A percentile compares a stretch with the other conserved stretches of the same genome.
Evolutionary conservation across 352 stramenopile genomes (phyloP).

Genomic region (Halophytophthora polymorphica): DNA sequence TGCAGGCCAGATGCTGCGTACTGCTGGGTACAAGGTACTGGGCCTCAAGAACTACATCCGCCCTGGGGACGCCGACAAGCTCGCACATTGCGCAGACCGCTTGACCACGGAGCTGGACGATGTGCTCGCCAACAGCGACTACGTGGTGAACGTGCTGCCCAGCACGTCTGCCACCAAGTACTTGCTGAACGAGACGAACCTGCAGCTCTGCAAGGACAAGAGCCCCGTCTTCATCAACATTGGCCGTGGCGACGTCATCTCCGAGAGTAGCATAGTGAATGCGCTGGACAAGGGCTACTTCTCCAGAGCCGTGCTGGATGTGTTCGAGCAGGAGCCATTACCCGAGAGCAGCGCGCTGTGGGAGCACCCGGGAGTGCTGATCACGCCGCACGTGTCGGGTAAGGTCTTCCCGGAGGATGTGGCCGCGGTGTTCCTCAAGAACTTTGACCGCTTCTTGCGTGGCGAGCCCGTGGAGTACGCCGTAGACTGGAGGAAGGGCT

Average conservation of each 20-base stretch:
- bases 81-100: slow-evolving; percentile 24
- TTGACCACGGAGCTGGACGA: slow-evolving; percentile 50
- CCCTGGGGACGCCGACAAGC: slow-evolving; percentile 4
- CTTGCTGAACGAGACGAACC: slow-evolving; percentile 51
- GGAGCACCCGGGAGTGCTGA: slow-evolving; percentile 45
- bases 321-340: slow-evolving; percentile 50
- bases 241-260: slow-evolving; percentile 80
- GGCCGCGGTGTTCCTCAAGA: slow-evolving; percentile 65
- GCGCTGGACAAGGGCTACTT: slow-evolving; percentile 62
- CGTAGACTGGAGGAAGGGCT: slow-evolving; percentile 30
- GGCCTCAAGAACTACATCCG: slow-evolving; percentile 60
- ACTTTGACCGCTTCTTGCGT: slow-evolving; percentile 38
- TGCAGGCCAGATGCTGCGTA: slow-evolving; percentile 45
- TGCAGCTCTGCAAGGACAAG: slow-evolving; percentile 44
- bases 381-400: slow-evolving; percentile 81
- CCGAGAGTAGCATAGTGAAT: slow-evolving; percentile 48
- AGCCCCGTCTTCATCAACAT: slow-evolving; percentile 89
- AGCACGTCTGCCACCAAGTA: slow-evolving; percentile 74
- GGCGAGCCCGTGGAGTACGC: slow-evolving; percentile 26
- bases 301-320: slow-evolving; percentile 51
- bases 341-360: slow-evolving; percentile 53
- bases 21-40: slow-evolving; percentile 57
- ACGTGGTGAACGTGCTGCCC: slow-evolving; percentile 84
- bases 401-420: slow-evolving; percentile 72
- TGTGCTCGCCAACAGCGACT: slow-evolving; percentile 58